Percentiles rank a stretch among this genome's conserved stretches.
These are phyloP conservation scores for Metschnikowia cubensis DNA, from an alignment of 805 yeast species.

Conservation along the genomic window DNA sequence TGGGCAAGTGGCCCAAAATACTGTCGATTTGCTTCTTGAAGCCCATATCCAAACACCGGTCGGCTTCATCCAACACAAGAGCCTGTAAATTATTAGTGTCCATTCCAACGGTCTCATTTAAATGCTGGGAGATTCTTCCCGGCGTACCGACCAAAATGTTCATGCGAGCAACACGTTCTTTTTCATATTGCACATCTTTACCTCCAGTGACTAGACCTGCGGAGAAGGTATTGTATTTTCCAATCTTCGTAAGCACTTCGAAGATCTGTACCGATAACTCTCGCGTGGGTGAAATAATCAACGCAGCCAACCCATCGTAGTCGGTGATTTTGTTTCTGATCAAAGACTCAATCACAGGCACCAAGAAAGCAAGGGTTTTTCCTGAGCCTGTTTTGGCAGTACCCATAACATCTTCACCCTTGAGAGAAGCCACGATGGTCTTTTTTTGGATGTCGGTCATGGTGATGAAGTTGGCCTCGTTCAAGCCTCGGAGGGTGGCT, in stretches of 20 bases:
- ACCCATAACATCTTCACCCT: constrained; percentile 76
- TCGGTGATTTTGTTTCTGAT: constrained; percentile 72
- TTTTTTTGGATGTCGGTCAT: constrained; percentile 84
- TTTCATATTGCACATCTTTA: constrained; percentile 77
- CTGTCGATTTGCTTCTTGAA: constrained; percentile 79
- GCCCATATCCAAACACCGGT: constrained; percentile 90
- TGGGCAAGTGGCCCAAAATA: constrained; percentile 72
- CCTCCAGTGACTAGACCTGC: constrained; percentile 95
- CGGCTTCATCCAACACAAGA: constrained; percentile 87
- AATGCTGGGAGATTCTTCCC: constrained; percentile 83
- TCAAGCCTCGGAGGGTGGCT: constrained; percentile 65
- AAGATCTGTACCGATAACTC: constrained; percentile 89
- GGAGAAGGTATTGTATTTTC: constrained; percentile 67
- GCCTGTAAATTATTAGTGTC: constrained; percentile 72
- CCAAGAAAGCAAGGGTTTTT: constrained; percentile 79
- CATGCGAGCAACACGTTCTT: constrained; percentile 71
- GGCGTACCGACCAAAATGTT: constrained; percentile 90
- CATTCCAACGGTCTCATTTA: constrained; percentile 83
- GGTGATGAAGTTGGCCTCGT: constrained; percentile 69
- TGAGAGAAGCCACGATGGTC: constrained; percentile 70
- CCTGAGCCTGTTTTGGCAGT: constrained; percentile 93
- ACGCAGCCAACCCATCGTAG: constrained; percentile 83
- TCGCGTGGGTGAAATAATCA: constrained; percentile 87
- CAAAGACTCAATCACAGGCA: constrained; percentile 74
- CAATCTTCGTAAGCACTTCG: constrained; percentile 80